Conservation (phyloP, 2,329 filamentous ascomycete genomes). For the Acrodontium crateriforme region DNA sequence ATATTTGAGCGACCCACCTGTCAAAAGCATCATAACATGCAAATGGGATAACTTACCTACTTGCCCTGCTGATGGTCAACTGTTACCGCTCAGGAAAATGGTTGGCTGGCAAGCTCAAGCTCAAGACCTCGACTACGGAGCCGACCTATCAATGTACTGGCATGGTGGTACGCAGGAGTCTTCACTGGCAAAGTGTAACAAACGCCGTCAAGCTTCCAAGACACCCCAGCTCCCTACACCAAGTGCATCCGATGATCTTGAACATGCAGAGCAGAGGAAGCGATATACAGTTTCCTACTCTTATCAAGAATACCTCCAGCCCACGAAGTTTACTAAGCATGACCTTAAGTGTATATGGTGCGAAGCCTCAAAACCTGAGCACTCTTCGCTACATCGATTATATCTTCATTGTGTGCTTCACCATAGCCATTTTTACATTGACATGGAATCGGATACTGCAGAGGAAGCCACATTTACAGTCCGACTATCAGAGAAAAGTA, state of each 20-base stretch:
- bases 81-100: constrained; percentile 12
- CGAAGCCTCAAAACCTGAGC: constrained; percentile 6
- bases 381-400: constrained; percentile 17
- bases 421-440: constrained; percentile 24
- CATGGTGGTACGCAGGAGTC: constrained; percentile 6
- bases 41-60: constrained; percentile 20
- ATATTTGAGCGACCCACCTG: too few species aligned
- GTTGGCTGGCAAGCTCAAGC: constrained; percentile 6
- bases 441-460: too few species aligned
- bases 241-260: constrained; percentile 11
- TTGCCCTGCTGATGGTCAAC: constrained; percentile 8
- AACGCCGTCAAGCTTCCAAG: background rate
- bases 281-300: constrained; percentile 15
- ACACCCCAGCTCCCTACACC: constrained; percentile 16
- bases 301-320: constrained; percentile 4
- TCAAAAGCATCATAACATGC: constrained; percentile 13
- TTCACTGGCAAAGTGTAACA: constrained; percentile 15
- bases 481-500: constrained; percentile 17
- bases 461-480: too few species aligned
- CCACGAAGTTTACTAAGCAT: constrained; percentile 3
- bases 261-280: constrained; percentile 3
- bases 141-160: constrained; percentile 18
- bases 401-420: constrained; percentile 21
- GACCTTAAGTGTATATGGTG: constrained; percentile 16
- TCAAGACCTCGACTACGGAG: constrained; percentile 9